phyloP scores from a whole-genome alignment of 257 asterid species.

The Vinca minor region DNA sequence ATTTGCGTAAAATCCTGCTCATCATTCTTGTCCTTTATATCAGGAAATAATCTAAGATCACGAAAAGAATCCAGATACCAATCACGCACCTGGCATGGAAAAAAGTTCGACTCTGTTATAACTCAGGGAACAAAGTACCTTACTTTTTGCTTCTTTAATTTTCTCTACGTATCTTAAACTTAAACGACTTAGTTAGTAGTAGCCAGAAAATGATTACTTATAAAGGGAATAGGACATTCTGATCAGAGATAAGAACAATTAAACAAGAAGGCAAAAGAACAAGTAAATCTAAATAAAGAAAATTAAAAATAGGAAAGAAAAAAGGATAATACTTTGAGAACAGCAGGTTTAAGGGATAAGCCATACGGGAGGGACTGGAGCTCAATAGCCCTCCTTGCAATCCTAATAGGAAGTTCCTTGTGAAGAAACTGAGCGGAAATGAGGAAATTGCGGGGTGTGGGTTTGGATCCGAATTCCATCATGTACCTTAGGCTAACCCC shows the following conservation, averaged over 20 bases:
- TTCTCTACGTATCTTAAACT: too few species aligned
- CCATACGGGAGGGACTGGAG: conserved; percentile 78
- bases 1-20: conserved; percentile 72
- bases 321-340: conserved; percentile 84
- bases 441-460: conserved; percentile 57
- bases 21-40: conserved; percentile 51
- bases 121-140: too few species aligned
- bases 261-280: background rate
- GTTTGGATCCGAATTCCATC: conserved; percentile 83
- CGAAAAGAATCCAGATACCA: conserved; percentile 98
- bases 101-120: background rate
- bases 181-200: too few species aligned
- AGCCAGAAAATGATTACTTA: too few species aligned
- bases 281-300: conserved; percentile 1
- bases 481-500: conserved; percentile 88
- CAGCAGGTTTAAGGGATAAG: conserved; percentile 63
- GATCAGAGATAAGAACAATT: too few species aligned
- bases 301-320: too few species aligned
- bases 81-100: conserved; percentile 40
- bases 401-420: conserved; percentile 78
- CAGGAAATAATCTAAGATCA: conserved; percentile 67
- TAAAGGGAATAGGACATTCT: too few species aligned
- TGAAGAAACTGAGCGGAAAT: conserved; percentile 78
- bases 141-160: too few species aligned
- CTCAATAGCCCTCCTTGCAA: conserved; percentile 85